Base-by-base conservation (phyloP, 169 alveolate species). In the Prorocentrum cordatum region DNA sequence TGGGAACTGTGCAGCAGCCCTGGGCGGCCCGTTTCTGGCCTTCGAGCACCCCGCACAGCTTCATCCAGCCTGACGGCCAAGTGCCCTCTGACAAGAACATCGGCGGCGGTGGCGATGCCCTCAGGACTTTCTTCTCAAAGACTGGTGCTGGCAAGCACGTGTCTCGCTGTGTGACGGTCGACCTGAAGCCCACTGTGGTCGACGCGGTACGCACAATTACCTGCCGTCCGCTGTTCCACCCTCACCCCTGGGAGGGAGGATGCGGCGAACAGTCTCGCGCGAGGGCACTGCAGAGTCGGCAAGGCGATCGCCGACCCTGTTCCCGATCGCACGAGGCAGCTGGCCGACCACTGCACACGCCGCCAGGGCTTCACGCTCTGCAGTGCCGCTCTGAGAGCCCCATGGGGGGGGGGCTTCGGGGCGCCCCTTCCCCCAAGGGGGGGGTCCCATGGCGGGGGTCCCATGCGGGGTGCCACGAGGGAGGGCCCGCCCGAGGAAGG, bases 161-260 rank as follows among this genome's bases (percentile, higher is more conserved):
- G 0, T 99, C 99, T 29, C 93, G 99, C 85, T 94, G 98, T 24
- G 96, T 98, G 83, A 95, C 95, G 92, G 95, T 97, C 32, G 99
- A 98, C 90, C 91, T 97, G 79, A 99, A 98, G 93, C 99, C 99
- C 29, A 95, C 99, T 29, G 98, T 97, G 72, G 97, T 98, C 70
- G 99, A 98, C 86, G 99, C 97, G 94, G 97, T 98, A 61, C 94
- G 99, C 83, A 96, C 97, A 47, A 99, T 99, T 35, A 95, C 99
- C 26, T 98, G 97, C 87, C 96, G 98, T 47, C 97, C 96, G 88
- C 94, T 98, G 33, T 98, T 98, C 95, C 99, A 98, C 92, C 99
- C 99, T 42, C 99, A 98, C 97, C 77, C 95, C 97, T 83, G 99
- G 99, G 50, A 98, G 97, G 93, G 99, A 98, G 92, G 99, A 98